phyloP scores from a whole-genome alignment of 495 filamentous ascomycete species.

The Xanthoparmelia taractica region DNA sequence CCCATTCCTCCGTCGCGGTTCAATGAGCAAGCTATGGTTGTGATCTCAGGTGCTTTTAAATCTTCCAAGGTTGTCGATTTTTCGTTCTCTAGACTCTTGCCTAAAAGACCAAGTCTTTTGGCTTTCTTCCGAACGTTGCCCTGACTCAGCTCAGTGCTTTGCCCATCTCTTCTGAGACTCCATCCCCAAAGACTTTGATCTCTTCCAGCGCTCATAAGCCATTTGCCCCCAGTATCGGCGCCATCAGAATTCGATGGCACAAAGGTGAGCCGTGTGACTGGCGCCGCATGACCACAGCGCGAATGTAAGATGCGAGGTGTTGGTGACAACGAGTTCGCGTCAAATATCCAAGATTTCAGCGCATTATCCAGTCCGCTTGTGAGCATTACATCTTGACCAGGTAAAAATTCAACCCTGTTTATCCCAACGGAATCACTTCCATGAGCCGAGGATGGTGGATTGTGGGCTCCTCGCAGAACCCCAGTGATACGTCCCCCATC shows the following conservation, averaged over 20 bases:
- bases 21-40: conserved; percentile 78
- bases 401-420: conserved; percentile 78
- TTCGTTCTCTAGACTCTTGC: conserved; percentile 31
- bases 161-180: conserved; percentile 88
- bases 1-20: conserved; percentile 93
- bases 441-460: conserved; percentile 51
- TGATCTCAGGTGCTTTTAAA: conserved; percentile 83
- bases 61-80: conserved; percentile 55
- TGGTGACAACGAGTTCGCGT: conserved; percentile 75
- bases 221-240: conserved; percentile 82
- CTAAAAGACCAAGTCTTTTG: conserved; percentile 67
- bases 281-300: conserved; percentile 78
- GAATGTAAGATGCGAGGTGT: conserved; percentile 76
- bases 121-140: conserved; percentile 73
- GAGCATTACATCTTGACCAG: conserved; percentile 83
- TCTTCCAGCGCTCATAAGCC: conserved; percentile 80
- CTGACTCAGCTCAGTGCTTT: conserved; percentile 89
- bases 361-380: conserved; percentile 90
- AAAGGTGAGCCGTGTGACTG: conserved; percentile 72
- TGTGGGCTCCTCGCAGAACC: conserved; percentile 76
- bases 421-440: conserved; percentile 53
- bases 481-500: conserved; percentile 74
- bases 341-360: conserved; percentile 90
- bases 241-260: conserved; percentile 80
- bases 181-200: conserved; percentile 92